These are phyloP conservation scores for Helianthus annuus DNA, from an alignment of 129 eudicot species.

Conservation along the genomic window DNA sequence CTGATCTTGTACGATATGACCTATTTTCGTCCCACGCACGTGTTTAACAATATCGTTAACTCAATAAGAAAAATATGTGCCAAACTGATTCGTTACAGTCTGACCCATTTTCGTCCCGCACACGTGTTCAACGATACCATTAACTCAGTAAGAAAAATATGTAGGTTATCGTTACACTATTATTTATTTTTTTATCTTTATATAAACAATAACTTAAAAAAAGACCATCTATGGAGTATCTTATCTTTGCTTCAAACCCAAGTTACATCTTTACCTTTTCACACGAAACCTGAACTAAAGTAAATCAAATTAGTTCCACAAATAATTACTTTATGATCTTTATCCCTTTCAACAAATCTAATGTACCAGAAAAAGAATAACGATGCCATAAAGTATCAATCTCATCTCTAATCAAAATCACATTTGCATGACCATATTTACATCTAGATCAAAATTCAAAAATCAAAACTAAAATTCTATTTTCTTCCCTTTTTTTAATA, in stretches of 20 bases:
- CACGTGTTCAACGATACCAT: background rate
- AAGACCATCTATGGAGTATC: slow-evolving; percentile 14
- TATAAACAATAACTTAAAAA: background rate
- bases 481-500: background rate
- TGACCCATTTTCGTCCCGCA: no score
- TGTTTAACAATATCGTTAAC: no score
- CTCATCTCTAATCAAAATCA: background rate
- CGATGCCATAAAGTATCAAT: slow-evolving; percentile 5
- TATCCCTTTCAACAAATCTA: background rate
- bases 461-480: background rate
- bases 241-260: slow-evolving; percentile 39
- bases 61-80: no score
- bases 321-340: background rate
- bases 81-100: no score
- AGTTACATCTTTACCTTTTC: slow-evolving; percentile 19
- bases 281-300: background rate
- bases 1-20: no score
- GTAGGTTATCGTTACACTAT: background rate
- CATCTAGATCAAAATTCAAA: slow-evolving; percentile 10
- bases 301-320: background rate
- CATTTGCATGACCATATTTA: slow-evolving; percentile 5
- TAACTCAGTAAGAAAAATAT: background rate
- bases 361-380: background rate
- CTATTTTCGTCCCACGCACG: no score
- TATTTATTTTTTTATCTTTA: background rate